Conservation (phyloP, 2,329 filamentous ascomycete species). For the Westerdykella sp. region DNA sequence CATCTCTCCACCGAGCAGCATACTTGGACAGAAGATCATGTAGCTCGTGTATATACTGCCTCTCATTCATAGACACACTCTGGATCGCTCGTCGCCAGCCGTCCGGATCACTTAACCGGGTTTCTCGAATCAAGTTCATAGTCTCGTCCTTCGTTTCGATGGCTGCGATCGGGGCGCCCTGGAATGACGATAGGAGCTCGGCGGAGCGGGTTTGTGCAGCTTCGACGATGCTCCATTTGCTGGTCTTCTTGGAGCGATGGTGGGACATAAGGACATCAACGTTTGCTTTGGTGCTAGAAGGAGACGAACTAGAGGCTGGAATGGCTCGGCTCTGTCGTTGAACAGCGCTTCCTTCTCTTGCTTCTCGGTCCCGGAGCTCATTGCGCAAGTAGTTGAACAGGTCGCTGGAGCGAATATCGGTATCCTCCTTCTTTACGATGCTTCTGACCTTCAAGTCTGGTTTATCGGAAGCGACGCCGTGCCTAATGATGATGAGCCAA, state of each 20-base stretch:
- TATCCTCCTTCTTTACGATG: conserved; percentile 66
- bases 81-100: conserved; percentile 80
- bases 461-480: conserved; percentile 53
- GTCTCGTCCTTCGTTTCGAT: conserved; percentile 83
- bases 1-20: conserved; percentile 52
- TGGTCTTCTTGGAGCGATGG: conserved; percentile 85
- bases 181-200: conserved; percentile 62
- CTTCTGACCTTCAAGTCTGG: conserved; percentile 68
- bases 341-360: conserved; percentile 48
- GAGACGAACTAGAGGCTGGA: conserved; percentile 10
- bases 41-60: conserved; percentile 76
- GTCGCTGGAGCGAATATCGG: conserved; percentile 66
- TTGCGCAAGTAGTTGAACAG: conserved; percentile 73
- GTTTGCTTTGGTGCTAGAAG: conserved; percentile 42
- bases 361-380: conserved; percentile 75
- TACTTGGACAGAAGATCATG: conserved; percentile 66
- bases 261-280: conserved; percentile 80
- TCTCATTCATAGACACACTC: conserved; percentile 66
- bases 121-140: conserved; percentile 68
- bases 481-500: conserved; percentile 87
- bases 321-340: conserved; percentile 19
- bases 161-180: conserved; percentile 74
- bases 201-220: conserved; percentile 56
- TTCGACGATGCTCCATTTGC: conserved; percentile 79
- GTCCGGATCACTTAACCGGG: conserved; percentile 70